Conservation (phyloP, 2,329 filamentous ascomycete species). For the Ambrosiella beaveri region DNA sequence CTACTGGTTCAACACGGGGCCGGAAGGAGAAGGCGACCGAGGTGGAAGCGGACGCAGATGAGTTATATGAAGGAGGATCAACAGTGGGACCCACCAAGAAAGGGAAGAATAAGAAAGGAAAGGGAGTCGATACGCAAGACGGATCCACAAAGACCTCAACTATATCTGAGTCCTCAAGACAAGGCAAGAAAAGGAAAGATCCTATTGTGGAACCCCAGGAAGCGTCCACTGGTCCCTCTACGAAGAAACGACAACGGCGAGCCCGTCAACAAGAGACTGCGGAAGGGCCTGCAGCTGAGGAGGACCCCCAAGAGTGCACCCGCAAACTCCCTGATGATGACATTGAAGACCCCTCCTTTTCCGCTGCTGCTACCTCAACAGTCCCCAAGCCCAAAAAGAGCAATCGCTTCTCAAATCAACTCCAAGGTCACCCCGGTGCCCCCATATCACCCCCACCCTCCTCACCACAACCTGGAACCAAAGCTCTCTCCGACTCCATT, state of each 20-base stretch:
- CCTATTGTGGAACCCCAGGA: not conserved
- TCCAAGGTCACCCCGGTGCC: not conserved
- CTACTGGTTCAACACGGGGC: too few relatives aligned
- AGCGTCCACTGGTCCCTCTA: not conserved
- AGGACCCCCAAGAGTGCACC: not conserved
- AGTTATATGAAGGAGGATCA: too few relatives aligned
- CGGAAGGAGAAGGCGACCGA: too few relatives aligned
- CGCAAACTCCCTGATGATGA: not conserved
- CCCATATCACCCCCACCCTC: not conserved
- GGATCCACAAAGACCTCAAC: not conserved
- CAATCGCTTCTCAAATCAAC: not conserved
- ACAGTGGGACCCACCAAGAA: too few relatives aligned
- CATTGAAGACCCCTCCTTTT: not conserved
- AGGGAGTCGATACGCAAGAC: too few relatives aligned
- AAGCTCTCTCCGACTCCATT: constrained; percentile 20
- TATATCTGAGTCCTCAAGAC: not conserved
- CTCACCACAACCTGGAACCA: not conserved
- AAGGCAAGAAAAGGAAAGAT: not conserved
- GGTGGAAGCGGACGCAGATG: too few relatives aligned
- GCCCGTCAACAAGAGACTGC: not conserved
- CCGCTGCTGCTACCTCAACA: not conserved
- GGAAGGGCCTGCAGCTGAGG: not conserved
- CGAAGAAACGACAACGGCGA: not conserved
- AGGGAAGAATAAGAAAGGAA: too few relatives aligned
- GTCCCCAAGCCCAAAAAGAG: not conserved